Percentiles rank a stretch among this genome's conserved stretches.
Conservation (phyloP, 305 asterid species). For the Fraxinus ornus region DNA sequence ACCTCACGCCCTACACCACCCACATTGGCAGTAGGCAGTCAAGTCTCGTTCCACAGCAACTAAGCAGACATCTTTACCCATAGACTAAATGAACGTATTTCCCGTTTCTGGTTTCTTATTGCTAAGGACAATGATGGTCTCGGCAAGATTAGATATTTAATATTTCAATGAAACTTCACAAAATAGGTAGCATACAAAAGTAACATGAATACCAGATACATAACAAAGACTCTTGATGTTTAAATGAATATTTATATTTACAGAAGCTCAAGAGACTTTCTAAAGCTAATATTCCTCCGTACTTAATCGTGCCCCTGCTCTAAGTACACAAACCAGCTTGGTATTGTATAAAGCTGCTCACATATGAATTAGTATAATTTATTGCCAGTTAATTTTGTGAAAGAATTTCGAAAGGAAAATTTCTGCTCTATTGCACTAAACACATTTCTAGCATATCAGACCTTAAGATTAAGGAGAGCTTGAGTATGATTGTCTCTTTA, state of each 20-base stretch:
- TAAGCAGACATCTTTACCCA: not conserved
- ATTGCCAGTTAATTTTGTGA: not conserved
- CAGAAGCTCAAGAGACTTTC: not conserved
- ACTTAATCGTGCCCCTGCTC: not conserved
- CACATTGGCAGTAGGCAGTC: not conserved
- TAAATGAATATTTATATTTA: not conserved
- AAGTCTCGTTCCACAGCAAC: not conserved
- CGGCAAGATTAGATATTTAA: not conserved
- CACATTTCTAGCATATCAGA: not conserved
- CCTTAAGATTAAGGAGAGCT: not conserved
- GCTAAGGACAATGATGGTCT: not conserved
- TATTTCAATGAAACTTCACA: not conserved
- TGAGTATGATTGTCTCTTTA: not conserved
- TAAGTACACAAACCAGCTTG: not conserved
- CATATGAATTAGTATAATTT: not conserved
- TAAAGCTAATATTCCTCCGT: not conserved
- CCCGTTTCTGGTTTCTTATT: not conserved
- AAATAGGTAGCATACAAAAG: not conserved
- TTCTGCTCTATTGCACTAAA: not conserved
- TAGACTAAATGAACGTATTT: not conserved
- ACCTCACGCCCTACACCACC: not conserved
- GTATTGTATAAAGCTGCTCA: not conserved
- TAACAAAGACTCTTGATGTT: not conserved
- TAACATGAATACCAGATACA: not conserved
- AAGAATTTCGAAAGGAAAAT: not conserved